A percentile compares a stretch with the other conserved stretches of the same genome.
Evolutionary conservation across 306 rosid genomes (phyloP).

Genomic region (Sophora flavescens): DNA sequence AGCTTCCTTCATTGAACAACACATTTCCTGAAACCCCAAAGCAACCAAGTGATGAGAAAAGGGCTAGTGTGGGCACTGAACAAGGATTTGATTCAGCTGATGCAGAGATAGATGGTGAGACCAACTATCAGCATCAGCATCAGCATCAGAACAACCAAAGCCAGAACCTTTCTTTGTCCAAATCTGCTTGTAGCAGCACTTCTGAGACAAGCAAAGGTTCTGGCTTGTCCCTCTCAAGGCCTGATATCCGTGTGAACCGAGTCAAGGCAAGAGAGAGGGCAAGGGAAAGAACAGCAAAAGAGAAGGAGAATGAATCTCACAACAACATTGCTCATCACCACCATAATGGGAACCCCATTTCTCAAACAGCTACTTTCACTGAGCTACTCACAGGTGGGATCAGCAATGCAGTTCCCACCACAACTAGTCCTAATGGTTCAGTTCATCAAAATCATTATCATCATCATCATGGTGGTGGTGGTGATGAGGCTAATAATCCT

Average conservation of each 20-base stretch:
- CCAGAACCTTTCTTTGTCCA: slow-evolving; percentile 73
- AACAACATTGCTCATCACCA: slow-evolving; percentile 41
- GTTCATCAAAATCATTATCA: slow-evolving; percentile 38
- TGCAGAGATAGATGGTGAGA: slow-evolving; percentile 52
- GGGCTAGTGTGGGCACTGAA: slow-evolving; percentile 47
- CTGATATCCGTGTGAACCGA: slow-evolving; percentile 72
- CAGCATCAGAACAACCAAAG: slow-evolving; percentile 52
- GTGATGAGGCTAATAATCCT: slow-evolving; percentile 53
- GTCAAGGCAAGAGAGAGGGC: slow-evolving; percentile 89
- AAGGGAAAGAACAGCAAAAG: slow-evolving; percentile 65
- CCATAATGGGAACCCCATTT: slow-evolving; percentile 49
- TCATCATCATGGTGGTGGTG: background rate
- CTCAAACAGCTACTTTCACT: slow-evolving; percentile 78
- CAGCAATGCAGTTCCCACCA: slow-evolving; percentile 31
- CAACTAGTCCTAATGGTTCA: slow-evolving; percentile 57
- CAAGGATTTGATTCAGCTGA: slow-evolving; percentile 65
- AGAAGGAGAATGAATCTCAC: slow-evolving; percentile 58
- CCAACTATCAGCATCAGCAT: slow-evolving; percentile 27
- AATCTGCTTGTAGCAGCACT: slow-evolving; percentile 88
- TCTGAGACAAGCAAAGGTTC: slow-evolving; percentile 97
- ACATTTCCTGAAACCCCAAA: slow-evolving; percentile 76
- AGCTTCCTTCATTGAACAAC: slow-evolving; percentile 74
- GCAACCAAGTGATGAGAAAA: slow-evolving; percentile 70
- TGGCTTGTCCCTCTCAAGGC: slow-evolving; percentile 80
- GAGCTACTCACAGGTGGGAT: slow-evolving; percentile 84